Percentiles rank a stretch among this genome's conserved stretches.
Evolutionary conservation across 208 protist species (phyloP).

Genomic region (Leishmania arabica): DNA sequence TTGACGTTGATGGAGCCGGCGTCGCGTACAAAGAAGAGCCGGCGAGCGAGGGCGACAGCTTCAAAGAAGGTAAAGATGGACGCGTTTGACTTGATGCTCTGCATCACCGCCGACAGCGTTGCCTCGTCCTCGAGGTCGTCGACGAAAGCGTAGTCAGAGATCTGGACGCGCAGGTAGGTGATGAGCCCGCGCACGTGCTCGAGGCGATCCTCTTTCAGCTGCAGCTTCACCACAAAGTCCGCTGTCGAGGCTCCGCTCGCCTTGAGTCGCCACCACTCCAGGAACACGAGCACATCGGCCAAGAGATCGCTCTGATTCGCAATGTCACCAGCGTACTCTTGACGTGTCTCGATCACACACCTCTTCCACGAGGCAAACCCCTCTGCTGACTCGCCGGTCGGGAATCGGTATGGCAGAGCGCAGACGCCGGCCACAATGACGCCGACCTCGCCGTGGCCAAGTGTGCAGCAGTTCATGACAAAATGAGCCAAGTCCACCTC

Average conservation of each 20-base stretch:
- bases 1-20: conserved; percentile 58
- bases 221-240: conserved; percentile 43
- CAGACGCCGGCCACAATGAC: conserved; percentile 65
- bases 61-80: conserved; percentile 76
- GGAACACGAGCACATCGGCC: conserved; percentile 76
- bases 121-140: conserved; percentile 50
- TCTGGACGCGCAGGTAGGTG: conserved; percentile 67
- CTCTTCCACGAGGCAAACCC: conserved; percentile 40
- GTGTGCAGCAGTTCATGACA: conserved; percentile 71
- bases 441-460: conserved; percentile 80
- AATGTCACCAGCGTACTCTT: conserved; percentile 71
- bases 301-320: conserved; percentile 79
- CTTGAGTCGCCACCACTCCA: conserved; percentile 73
- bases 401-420: conserved; percentile 55
- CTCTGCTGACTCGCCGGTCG: conserved; percentile 33
- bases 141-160: conserved; percentile 86
- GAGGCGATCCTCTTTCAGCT: conserved; percentile 61
- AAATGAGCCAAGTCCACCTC: conserved; percentile 75
- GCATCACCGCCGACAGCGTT: conserved; percentile 34
- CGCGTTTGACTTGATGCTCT: conserved; percentile 52
- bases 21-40: conserved; percentile 74
- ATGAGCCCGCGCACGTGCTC: conserved; percentile 64
- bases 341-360: conserved; percentile 46
- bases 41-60: conserved; percentile 59
- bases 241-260: conserved; percentile 40